Evolutionary conservation across 202 grass and related monocot genomes (phyloP).

Genomic region (Schoenoplectus tabernaemontani): DNA sequence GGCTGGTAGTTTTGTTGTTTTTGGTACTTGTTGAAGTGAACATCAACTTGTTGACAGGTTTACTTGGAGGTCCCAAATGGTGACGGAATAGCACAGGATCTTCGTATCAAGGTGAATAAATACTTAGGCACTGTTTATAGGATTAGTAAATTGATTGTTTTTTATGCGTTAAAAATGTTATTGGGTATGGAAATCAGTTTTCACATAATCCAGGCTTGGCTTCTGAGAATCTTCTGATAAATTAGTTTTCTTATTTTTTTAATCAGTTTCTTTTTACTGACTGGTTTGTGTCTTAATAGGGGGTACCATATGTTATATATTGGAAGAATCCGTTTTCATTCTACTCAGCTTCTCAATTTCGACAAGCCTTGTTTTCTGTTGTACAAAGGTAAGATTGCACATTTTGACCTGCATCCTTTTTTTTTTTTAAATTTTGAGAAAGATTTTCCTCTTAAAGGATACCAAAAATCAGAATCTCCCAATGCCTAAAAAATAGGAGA

Average conservation of each 20-base stretch:
- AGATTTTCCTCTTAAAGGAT: not conserved
- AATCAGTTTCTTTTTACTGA: constrained; percentile 11
- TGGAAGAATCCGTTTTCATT: constrained; percentile 90
- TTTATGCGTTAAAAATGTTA: constrained; percentile 9
- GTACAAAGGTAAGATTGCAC: constrained; percentile 68
- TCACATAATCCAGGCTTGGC: not conserved
- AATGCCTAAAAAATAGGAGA: not conserved
- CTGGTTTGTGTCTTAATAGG: constrained; percentile 40
- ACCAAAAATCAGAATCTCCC: not conserved
- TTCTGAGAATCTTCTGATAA: constrained; percentile 5
- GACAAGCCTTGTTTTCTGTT: constrained; percentile 77
- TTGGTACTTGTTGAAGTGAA: constrained; percentile 7
- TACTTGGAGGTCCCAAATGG: constrained; percentile 91
- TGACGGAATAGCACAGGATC: constrained; percentile 79
- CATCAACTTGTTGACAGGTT: constrained; percentile 41
- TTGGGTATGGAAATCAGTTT: constrained; percentile 14
- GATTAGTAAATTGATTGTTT: not conserved
- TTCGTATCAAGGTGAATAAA: constrained; percentile 66
- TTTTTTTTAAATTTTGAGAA: not conserved
- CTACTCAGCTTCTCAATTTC: constrained; percentile 90
- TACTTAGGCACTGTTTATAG: constrained; percentile 2
- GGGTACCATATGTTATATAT: constrained; percentile 94
- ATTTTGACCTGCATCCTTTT: not conserved
- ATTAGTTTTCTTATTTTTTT: not conserved
- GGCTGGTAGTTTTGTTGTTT: not conserved